These are phyloP conservation scores for Tetrapisispora arboricola DNA, from an alignment of 805 yeast species.

Conservation along the genomic window DNA sequence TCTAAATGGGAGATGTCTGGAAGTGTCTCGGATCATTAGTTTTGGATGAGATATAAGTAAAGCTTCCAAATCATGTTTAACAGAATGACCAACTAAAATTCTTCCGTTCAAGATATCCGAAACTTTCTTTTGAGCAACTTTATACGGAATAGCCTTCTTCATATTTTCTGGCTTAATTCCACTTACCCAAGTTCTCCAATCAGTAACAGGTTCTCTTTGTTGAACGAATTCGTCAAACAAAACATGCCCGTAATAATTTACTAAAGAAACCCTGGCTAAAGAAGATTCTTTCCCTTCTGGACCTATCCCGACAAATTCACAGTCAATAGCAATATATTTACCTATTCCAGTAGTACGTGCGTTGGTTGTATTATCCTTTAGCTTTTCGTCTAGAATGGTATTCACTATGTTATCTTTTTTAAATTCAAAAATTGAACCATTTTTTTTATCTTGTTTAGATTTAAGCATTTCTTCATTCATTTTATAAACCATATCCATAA, in stretches of 20 bases:
- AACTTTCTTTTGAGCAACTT: slow-evolving; percentile 52
- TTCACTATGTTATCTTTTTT: slow-evolving; percentile 2
- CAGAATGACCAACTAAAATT: slow-evolving; percentile 75
- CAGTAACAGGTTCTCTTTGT: slow-evolving; percentile 68
- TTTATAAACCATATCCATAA: slow-evolving; percentile 24
- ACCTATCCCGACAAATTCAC: slow-evolving; percentile 92
- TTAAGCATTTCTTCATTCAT: slow-evolving; percentile 23
- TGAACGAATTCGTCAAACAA: slow-evolving; percentile 65
- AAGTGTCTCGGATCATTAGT: slow-evolving; percentile 59
- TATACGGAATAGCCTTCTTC: slow-evolving; percentile 54
- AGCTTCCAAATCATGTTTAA: slow-evolving; percentile 66
- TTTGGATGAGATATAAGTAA: slow-evolving; percentile 60
- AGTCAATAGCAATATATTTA: slow-evolving; percentile 72
- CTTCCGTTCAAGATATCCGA: slow-evolving; percentile 43
- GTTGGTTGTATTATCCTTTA: background rate
- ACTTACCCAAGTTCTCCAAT: slow-evolving; percentile 90
- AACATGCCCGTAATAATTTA: slow-evolving; percentile 67
- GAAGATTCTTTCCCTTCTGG: slow-evolving; percentile 58
- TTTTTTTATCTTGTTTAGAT: slow-evolving; percentile 16
- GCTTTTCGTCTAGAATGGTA: background rate
- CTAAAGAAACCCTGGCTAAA: slow-evolving; percentile 79
- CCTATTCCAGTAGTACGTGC: slow-evolving; percentile 39
- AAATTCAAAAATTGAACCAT: slow-evolving; percentile 18
- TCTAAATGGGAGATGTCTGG: slow-evolving; percentile 49
- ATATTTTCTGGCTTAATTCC: slow-evolving; percentile 69